phyloP scores from a whole-genome alignment of 305 asterid genomes.

The Salvia sclarea region DNA sequence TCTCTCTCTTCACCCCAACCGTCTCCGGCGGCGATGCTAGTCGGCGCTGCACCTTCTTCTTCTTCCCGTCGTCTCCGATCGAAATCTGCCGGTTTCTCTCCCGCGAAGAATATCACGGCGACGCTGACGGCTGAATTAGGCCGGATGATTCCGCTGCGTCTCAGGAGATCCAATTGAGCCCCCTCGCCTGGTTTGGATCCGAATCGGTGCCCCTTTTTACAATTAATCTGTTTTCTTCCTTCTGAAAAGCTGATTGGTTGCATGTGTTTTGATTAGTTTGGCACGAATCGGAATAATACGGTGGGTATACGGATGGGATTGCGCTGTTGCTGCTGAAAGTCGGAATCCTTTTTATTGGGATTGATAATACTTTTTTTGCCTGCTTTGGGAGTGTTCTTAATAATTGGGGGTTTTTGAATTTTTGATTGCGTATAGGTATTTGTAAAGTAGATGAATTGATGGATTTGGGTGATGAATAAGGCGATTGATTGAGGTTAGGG shows the following conservation, averaged over 20 bases:
- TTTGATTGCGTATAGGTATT: slow-evolving; percentile 17
- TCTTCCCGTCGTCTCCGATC: slow-evolving; percentile 1
- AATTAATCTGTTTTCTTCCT: slow-evolving; percentile 6
- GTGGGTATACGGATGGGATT: slow-evolving; percentile 36
- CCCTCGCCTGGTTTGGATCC: slow-evolving; percentile 48
- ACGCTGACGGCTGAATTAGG: slow-evolving; percentile 17
- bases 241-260: slow-evolving; percentile 28
- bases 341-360: slow-evolving; percentile 34
- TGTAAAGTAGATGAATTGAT: slow-evolving; percentile 29
- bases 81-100: background rate
- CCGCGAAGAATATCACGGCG: slow-evolving; percentile 34
- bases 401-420: slow-evolving; percentile 17
- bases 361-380: background rate
- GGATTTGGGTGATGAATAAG: slow-evolving; percentile 33
- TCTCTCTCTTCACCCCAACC: slow-evolving; percentile 25
- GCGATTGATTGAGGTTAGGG: slow-evolving; percentile 22
- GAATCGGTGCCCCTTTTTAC: slow-evolving; percentile 32
- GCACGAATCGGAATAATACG: slow-evolving; percentile 34
- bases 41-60: slow-evolving; percentile 26
- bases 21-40: slow-evolving; percentile 46
- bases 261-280: slow-evolving; percentile 27
- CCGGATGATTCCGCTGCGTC: slow-evolving; percentile 31
- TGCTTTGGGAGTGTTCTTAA: slow-evolving; percentile 18
- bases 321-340: slow-evolving; percentile 30
- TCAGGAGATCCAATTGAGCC: slow-evolving; percentile 38